A percentile compares a stretch with the other conserved stretches of the same genome.
These are phyloP conservation scores for Candida anutae DNA, from an alignment of 1,139 yeast species.

Conservation along the genomic window DNA sequence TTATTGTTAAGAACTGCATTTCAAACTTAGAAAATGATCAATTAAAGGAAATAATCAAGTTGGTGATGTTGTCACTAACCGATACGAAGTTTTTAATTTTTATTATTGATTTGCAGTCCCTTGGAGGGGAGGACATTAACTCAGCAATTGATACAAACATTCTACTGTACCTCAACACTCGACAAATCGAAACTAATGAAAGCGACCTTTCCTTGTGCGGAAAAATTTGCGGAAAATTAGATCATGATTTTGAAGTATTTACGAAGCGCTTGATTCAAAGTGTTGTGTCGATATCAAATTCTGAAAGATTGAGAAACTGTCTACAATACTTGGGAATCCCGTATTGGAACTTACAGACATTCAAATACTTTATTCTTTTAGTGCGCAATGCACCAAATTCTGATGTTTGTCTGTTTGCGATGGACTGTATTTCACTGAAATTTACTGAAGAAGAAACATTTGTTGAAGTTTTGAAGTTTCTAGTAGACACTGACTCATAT, in stretches of 20 bases:
- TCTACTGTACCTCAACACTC: slow-evolving; percentile 12
- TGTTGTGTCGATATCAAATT: slow-evolving; percentile 19
- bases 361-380: slow-evolving; percentile 24
- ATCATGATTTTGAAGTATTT: slow-evolving; percentile 17
- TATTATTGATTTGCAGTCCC: slow-evolving; percentile 11
- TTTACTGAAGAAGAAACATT: slow-evolving; percentile 12
- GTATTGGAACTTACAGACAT: slow-evolving; percentile 23
- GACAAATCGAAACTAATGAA: slow-evolving; percentile 10
- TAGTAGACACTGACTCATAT: slow-evolving; percentile 16
- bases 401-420: slow-evolving; percentile 17
- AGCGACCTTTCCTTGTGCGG: slow-evolving; percentile 20
- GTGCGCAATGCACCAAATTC: slow-evolving; percentile 29
- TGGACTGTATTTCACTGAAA: slow-evolving; percentile 11
- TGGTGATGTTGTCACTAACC: slow-evolving; percentile 17
- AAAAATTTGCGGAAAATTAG: slow-evolving; percentile 15
- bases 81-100: slow-evolving; percentile 15
- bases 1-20: slow-evolving; percentile 8
- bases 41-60: slow-evolving; percentile 13
- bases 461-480: slow-evolving; percentile 13
- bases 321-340: slow-evolving; percentile 15
- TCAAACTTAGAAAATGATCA: slow-evolving; percentile 11
- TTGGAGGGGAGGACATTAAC: slow-evolving; percentile 4
- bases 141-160: slow-evolving; percentile 11
- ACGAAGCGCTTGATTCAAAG: slow-evolving; percentile 29
- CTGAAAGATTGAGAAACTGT: slow-evolving; percentile 18